These are phyloP conservation scores for Ogataea nitratoaversa DNA, from an alignment of 805 yeast genomes.

Conservation along the genomic window DNA sequence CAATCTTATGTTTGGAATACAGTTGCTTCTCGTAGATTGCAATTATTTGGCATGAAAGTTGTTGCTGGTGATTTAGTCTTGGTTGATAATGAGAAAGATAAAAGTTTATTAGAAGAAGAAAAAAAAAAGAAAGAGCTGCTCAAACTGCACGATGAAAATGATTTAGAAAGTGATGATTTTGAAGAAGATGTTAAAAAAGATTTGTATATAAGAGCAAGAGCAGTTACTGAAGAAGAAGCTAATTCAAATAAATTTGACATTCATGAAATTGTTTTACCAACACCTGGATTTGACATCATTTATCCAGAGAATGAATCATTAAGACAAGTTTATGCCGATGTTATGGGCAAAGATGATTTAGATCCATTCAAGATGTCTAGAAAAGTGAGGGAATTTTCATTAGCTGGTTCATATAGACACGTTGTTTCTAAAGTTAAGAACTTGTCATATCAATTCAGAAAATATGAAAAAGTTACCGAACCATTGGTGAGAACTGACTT, in stretches of 20 bases:
- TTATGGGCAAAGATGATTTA: constrained; percentile 77
- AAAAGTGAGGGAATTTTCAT: constrained; percentile 80
- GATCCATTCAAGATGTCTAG: constrained; percentile 85
- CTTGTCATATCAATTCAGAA: constrained; percentile 57
- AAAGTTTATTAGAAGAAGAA: constrained; percentile 6
- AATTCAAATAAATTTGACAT: constrained; percentile 55
- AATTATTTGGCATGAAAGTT: constrained; percentile 61
- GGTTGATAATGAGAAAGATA: constrained; percentile 32
- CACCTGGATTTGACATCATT: constrained; percentile 90
- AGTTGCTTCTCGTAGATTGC: constrained; percentile 74
- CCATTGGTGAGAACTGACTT: constrained; percentile 79
- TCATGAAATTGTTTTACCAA: constrained; percentile 86
- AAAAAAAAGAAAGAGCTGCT: not conserved
- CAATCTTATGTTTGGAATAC: constrained; percentile 94
- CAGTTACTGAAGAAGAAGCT: constrained; percentile 72
- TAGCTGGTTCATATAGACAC: constrained; percentile 85
- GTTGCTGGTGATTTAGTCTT: constrained; percentile 80
- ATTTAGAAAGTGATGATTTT: constrained; percentile 47
- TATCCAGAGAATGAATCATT: constrained; percentile 72
- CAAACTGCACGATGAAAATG: constrained; percentile 18
- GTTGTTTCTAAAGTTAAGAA: constrained; percentile 62
- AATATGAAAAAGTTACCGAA: constrained; percentile 60
- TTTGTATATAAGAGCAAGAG: constrained; percentile 60
- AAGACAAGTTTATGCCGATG: constrained; percentile 55
- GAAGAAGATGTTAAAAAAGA: constrained; percentile 67